Evolutionary conservation across 495 filamentous ascomycete genomes (phyloP), one percentile per base, ranked within the genome.

Genomic region (Tetracladium marchalianum): DNA sequence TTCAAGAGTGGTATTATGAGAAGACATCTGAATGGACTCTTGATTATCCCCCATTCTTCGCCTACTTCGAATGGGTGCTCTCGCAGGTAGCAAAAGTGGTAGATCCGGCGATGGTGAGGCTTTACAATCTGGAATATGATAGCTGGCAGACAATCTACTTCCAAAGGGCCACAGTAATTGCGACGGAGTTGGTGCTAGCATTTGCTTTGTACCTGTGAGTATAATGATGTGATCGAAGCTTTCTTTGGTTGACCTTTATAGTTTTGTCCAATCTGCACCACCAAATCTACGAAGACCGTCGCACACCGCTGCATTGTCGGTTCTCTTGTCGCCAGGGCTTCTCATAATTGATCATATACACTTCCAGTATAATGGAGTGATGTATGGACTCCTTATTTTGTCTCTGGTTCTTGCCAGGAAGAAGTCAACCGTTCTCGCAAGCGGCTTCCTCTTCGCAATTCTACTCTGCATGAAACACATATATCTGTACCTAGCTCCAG

Each of bases 281-380:
- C 31, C 44, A 33, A 42, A 39, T 4, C 52, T 89, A 85, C 92
- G 82, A 60, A 77, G 79, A n/a, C 76, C 84, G n/a, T 79, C 86
- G 0, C 87, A 96, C 56, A 83, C 83, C 8, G 85, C 86, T 33
- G 89, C 90, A 24, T 73, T 96, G 33, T 95, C 90, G 0, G 81
- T 98, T 42, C 66, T 97, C 12, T 75, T 97, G 31, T 95, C 89
- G 2, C 92, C 92, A 1, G 92, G 90, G 24, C 76, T 98, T 10
- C 70, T 98, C 39, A 94, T 98, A 57, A 96, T 98, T 62, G 92
- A 98, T 58, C 92, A 98, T 61, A 93, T 98, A 51, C 92, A 98
- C 62, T 98, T 98, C 65, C 92, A 98, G 66, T 97, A 98, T 69
- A 98, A 98, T 65, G 92, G 92, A 42, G 89, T 89, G 65, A 75